Evolutionary conservation across 148 eudicot genomes (phyloP), one percentile per base, ranked within the genome.

Genomic region (Agrostemma githago): DNA sequence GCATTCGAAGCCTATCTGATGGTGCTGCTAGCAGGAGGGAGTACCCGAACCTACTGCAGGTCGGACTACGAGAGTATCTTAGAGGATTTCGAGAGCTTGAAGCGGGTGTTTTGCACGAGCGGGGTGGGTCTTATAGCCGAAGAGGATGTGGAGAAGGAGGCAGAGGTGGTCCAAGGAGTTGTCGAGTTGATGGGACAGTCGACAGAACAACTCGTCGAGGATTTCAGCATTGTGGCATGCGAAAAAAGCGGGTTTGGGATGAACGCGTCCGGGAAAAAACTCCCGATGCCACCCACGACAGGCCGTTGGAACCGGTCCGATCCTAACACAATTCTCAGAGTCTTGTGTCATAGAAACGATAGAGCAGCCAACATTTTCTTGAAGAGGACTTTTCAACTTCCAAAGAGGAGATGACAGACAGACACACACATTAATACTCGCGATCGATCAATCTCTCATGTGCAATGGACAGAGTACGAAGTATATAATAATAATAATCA

Each of bases 1-100:
- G 73, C 92, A 5, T 95, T 92, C 11, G 96, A 92, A 77, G 90
- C 89, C n/a, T 95, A 71, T 77, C 85, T 92, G 19, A 88, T 86
- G 90, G 89, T 95, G 62, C 71, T 92, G 53, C 88, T 95, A 2
- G 99, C 99, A 0, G 99, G 99, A 6, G 99, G 99, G 39, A 72
- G 88, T 70, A 82, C 85, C 0, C 53, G 99, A 44, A 76, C 82
- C 16, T 95, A 88, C 53, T 72, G 43, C 0, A 82, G 84, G 80
- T 7, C 78, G 2, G 99, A 95, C 61, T 87, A 78, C 19, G 77
- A 80, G 66, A 83, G 87, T 89, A 85, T 95, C 6, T 85, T 82
- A 77, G 90, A 86, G 80, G 99, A 95, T 60, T 88, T 92, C 10
- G 89, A 84, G 7, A 75, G 82, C 62, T 72, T 95, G 79, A 95